A percentile compares a stretch with the other conserved stretches of the same genome.
Evolutionary conservation across 768 basidiomycete species (phyloP).

Genomic region (Serendipita sp.): DNA sequence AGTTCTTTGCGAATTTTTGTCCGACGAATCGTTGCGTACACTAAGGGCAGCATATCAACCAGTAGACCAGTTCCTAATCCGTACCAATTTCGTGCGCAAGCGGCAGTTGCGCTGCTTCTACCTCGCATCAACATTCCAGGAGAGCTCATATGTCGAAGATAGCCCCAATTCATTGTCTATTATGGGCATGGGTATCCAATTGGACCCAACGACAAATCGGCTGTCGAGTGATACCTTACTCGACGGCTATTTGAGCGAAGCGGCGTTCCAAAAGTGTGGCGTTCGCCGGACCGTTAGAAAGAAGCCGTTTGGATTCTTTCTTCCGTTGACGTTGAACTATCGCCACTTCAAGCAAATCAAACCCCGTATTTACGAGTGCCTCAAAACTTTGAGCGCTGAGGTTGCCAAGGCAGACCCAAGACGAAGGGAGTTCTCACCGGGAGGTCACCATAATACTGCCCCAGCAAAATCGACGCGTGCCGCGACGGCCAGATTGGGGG

Average conservation of each 20-base stretch:
- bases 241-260: background rate
- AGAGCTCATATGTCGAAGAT: background rate
- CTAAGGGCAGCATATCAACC: background rate
- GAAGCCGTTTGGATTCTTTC: background rate
- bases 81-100: background rate
- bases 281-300: background rate
- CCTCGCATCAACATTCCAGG: background rate
- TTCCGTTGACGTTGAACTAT: background rate
- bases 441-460: background rate
- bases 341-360: background rate
- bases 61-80: background rate
- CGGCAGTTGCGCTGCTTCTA: background rate
- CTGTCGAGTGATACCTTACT: background rate
- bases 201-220: too few relatives aligned
- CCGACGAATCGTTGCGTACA: conserved; percentile 1
- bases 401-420: background rate
- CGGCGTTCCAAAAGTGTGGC: background rate
- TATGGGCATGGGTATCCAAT: background rate
- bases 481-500: background rate
- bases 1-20: conserved; percentile 2
- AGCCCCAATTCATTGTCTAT: background rate
- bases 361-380: background rate
- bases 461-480: background rate
- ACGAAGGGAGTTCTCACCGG: background rate
- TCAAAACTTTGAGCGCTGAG: background rate